These are phyloP conservation scores for Talaromyces sp. DNA, from an alignment of 2,329 filamentous ascomycete species.

Conservation along the genomic window DNA sequence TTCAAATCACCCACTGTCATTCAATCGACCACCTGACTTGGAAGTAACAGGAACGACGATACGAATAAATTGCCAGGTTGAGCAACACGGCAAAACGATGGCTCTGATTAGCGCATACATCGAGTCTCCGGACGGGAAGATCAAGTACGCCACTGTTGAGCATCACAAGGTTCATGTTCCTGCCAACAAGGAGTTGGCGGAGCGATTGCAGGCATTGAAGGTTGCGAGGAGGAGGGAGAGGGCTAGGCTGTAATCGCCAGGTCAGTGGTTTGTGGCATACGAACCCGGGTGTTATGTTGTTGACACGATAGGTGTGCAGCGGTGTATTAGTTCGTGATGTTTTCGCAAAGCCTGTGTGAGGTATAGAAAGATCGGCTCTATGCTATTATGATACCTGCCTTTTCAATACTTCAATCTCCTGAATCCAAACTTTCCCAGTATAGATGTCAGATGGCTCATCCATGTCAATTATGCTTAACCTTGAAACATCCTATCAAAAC, in stretches of 20 bases:
- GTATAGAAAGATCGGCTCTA: too few relatives aligned
- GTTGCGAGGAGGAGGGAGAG: slow-evolving; percentile 8
- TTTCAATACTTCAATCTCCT: too few relatives aligned
- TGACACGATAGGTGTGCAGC: background rate
- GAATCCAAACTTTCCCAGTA: too few relatives aligned
- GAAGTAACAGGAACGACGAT: slow-evolving; percentile 38
- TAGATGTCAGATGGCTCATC: too few relatives aligned
- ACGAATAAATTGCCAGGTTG: slow-evolving; percentile 42
- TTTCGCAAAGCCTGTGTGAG: too few relatives aligned
- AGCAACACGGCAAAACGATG: slow-evolving; percentile 51
- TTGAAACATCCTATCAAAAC: background rate
- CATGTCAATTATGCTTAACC: background rate
- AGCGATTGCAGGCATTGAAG: slow-evolving; percentile 11
- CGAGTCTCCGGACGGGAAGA: slow-evolving; percentile 48
- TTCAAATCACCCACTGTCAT: background rate
- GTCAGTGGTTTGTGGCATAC: too few relatives aligned
- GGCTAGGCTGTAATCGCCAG: slow-evolving; percentile 1
- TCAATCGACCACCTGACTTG: background rate
- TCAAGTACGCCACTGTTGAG: slow-evolving; percentile 49
- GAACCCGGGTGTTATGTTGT: background rate
- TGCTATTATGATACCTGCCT: too few relatives aligned
- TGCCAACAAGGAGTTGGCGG: slow-evolving; percentile 38
- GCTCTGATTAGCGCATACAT: slow-evolving; percentile 51
- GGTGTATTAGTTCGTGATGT: too few relatives aligned
- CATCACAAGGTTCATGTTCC: slow-evolving; percentile 52